These are phyloP conservation scores for Pneumocystis canis DNA, from an alignment of 1,139 yeast species.

Conservation along the genomic window DNA sequence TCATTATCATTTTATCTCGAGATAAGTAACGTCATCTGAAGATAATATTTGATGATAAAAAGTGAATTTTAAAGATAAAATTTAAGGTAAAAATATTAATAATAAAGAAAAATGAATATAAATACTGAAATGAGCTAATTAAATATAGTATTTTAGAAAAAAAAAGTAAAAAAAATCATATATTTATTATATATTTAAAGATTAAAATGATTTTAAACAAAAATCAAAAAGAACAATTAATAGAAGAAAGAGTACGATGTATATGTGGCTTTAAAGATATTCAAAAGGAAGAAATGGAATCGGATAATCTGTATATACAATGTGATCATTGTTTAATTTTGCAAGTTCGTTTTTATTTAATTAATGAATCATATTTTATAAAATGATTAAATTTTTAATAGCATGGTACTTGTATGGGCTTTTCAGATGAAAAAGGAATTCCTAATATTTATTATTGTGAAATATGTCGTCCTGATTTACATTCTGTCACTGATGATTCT, in stretches of 20 bases:
- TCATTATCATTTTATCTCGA: too few relatives aligned
- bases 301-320: constrained; percentile 55
- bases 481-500: not conserved
- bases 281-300: constrained; percentile 49
- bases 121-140: too few relatives aligned
- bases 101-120: not conserved
- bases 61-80: too few relatives aligned
- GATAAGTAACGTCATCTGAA: too few relatives aligned
- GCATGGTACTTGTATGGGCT: not conserved
- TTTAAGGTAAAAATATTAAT: too few relatives aligned
- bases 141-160: not conserved
- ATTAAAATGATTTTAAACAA: not conserved
- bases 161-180: too few relatives aligned
- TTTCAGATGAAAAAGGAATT: not conserved
- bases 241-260: constrained; percentile 69
- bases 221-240: not conserved
- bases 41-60: too few relatives aligned
- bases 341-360: constrained; percentile 95
- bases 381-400: not conserved
- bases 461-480: constrained; percentile 1
- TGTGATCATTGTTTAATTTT: constrained; percentile 87
- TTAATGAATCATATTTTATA: constrained; percentile 21
- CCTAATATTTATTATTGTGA: constrained; percentile 1
- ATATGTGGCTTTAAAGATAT: constrained; percentile 41
- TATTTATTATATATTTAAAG: too few relatives aligned